Base-by-base conservation (phyloP, 805 yeast species). In the Kazachstania taianensis region DNA sequence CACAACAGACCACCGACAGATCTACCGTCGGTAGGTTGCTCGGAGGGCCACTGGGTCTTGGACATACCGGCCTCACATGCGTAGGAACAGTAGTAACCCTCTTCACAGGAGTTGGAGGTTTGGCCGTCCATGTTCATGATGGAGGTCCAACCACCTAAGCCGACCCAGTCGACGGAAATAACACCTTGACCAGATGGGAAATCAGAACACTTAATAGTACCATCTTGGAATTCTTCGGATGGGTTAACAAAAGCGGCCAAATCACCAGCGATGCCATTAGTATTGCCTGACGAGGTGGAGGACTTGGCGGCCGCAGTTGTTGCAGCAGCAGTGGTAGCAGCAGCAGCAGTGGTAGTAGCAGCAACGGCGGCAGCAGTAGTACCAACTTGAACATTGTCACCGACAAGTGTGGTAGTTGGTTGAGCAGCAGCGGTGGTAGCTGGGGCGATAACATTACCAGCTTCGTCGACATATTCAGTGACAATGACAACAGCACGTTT, bases 41-140 rank as follows among this genome's bases (percentile, higher is more conserved):
- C 48, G 28, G 71, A 55, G 27, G 85, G 85, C 84, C 84, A 78
- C 63, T 78, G 86, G 40, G 85, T 78, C 68, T 78, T 78, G 51
- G 84, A 75, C 81, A 75, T 75, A 67, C 86, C 86, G 28, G 84
- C 69, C 55, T 76, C 79, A 59, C 86, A 78, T 36, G 84, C 83
- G 55, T 78, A 78, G 36, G 85, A 78, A 59, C 86, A 78, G 68
- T 77, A 78, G 56, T 66, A 69, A 33, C 81, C 86, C 42, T 76
- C 80, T 43, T 63, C 51, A 66, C 86, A 78, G 32, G 76, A 57
- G 41, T 69, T 57, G 47, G 73, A 65, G 64, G 73, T 59, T 66
- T 78, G 79, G 39, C 77, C 82, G 28, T 81, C 79, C 52, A 72
- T 67, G 32, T 78, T 66, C 79, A 76, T 75, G 42, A 75, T 41